Base-by-base conservation (phyloP, 2,329 filamentous ascomycete genomes). In the Cladophialophora psammophila region DNA sequence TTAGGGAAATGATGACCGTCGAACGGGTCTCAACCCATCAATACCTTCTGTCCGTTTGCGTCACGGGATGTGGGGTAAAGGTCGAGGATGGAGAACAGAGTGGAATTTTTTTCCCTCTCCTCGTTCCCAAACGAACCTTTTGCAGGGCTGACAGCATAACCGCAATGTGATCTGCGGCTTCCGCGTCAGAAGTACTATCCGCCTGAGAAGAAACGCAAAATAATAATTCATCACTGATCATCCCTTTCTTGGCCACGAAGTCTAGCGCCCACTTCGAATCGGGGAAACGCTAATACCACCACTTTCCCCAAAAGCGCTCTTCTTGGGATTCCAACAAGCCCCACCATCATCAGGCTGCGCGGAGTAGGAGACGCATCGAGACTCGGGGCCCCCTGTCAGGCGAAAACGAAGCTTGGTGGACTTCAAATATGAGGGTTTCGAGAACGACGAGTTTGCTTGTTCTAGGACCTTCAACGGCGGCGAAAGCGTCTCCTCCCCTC, bases 211-310 rank as follows among this genome's bases (percentile, higher is more conserved):
- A 50, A 8, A 26, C 26, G 2, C 26, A 26, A 2, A 26, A 26
- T 26, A 26, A 26, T 26, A 26, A 26, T 26, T 26, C 26, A 26
- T 26, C 26, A 26, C 26, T 3, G 26, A 26, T 26, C 26, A 26
- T 26, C 26, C 26, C 26, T 26, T 26, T 26, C 26, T 26, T 3
- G 26, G 26, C 26, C 26, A 26, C 45, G 45, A 50, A 26, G 45
- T 26, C 45, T 9, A 26, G 9, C 5, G 5, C 12, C 45, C 10
- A 9, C 18, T 9, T 50, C 20, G 45, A 50, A 50, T 50, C 26
- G 45, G 45, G 45, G 45, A 50, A 50, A 50, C 26, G 45, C 45
- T 20, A 50, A 50, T n/a, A 50, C 45, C 45, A 26, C 45, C 45
- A 50, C 3, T 12, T 50, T 50, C 45, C 45, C 45, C 45, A 50